phyloP scores from a whole-genome alignment of 345 rosid genomes.

The Sisymbrium irio region DNA sequence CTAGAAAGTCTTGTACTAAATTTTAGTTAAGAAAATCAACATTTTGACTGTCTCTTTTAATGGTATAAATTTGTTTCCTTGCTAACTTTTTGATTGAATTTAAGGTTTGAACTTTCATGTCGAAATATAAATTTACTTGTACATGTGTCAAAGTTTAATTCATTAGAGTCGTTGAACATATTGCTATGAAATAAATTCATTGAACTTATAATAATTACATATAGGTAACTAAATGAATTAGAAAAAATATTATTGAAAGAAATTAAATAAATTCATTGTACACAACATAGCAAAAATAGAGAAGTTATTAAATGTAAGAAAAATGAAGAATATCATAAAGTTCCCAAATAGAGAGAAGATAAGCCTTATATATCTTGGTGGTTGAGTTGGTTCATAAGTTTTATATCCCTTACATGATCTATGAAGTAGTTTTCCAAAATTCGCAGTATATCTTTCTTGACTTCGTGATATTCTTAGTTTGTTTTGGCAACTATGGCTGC shows the following conservation, averaged over 20 bases:
- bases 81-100: background rate
- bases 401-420: background rate
- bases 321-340: background rate
- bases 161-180: background rate
- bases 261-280: background rate
- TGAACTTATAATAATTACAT: background rate
- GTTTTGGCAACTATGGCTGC: conserved; percentile 6
- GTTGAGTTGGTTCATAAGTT: background rate
- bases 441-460: background rate
- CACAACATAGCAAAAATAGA: background rate
- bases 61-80: background rate
- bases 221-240: background rate
- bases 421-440: background rate
- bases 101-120: background rate
- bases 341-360: background rate
- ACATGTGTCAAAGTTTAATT: background rate
- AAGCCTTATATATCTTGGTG: background rate
- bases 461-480: background rate
- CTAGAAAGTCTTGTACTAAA: background rate
- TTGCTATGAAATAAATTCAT: background rate
- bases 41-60: background rate
- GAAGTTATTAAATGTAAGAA: background rate
- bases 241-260: background rate
- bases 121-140: background rate
- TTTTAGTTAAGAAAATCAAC: background rate